Percentiles rank a stretch among this genome's conserved stretches.
Conservation (phyloP, 2,329 filamentous ascomycete genomes). For the Cytospora piceicola region DNA sequence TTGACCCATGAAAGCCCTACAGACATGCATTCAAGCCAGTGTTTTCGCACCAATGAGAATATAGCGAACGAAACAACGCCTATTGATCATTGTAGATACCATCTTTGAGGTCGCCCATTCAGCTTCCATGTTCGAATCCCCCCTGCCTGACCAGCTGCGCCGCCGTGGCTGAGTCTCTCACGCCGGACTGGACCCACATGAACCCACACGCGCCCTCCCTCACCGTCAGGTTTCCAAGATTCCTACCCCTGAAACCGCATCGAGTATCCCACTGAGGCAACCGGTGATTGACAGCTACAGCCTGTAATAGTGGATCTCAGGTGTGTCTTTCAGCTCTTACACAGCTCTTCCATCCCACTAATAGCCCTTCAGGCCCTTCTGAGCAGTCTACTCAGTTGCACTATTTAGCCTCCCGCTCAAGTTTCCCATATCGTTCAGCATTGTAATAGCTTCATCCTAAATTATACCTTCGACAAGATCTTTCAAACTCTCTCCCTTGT, state of each 20-base stretch:
- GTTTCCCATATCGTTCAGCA: neutral
- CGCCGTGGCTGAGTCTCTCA: conserved; percentile 17
- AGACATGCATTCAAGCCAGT: neutral
- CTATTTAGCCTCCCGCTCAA: neutral
- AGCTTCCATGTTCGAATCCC: neutral
- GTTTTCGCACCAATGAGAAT: neutral
- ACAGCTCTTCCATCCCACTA: conserved; percentile 5
- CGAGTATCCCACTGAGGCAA: conserved; percentile 12
- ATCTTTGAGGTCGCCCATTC: conserved; percentile 15
- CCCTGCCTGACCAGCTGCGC: conserved; percentile 10
- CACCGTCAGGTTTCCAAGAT: conserved; percentile 17
- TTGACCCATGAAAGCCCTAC: too few species aligned
- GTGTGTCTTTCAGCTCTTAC: conserved; percentile 5
- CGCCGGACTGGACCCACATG: conserved; percentile 12
- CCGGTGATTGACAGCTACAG: conserved; percentile 7
- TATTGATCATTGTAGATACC: neutral
- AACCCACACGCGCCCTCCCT: conserved; percentile 12
- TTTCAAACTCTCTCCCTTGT: neutral
- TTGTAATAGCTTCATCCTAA: neutral
- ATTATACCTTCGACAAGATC: neutral
- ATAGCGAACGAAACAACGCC: neutral
- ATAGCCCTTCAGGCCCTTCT: neutral
- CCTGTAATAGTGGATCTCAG: conserved; percentile 7
- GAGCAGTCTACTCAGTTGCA: neutral
- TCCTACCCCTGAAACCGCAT: neutral